Percentiles rank a stretch among this genome's conserved stretches.
Evolutionary conservation across 2,329 filamentous ascomycete species (phyloP).

Genomic region (Capronia epimyces): DNA sequence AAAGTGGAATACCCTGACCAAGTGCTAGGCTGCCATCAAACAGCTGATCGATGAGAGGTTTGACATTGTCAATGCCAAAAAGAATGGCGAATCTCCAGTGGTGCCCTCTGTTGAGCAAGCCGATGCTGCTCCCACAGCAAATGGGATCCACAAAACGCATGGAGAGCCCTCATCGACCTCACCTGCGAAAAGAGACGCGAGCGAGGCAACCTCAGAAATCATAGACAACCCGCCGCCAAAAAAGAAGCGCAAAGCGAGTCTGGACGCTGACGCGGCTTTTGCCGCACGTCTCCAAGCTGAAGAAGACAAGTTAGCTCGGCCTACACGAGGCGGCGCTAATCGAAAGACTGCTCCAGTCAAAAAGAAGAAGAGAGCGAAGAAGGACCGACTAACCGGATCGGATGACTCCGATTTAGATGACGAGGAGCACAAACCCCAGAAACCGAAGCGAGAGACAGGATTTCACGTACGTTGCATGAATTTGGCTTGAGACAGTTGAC

Average conservation of each 20-base stretch:
- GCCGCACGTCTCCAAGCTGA: slow-evolving; percentile 87
- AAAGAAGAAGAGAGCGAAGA: slow-evolving; percentile 54
- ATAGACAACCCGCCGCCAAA: slow-evolving; percentile 47
- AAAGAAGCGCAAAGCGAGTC: slow-evolving; percentile 57
- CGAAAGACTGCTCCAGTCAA: slow-evolving; percentile 56
- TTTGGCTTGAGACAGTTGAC: slow-evolving; percentile 2
- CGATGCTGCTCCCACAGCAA: slow-evolving; percentile 29
- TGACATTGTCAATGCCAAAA: slow-evolving; percentile 58
- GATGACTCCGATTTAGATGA: slow-evolving; percentile 74
- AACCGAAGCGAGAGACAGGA: slow-evolving; percentile 71
- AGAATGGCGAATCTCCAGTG: slow-evolving; percentile 38
- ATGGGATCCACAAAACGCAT: slow-evolving; percentile 33
- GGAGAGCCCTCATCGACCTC: slow-evolving; percentile 31
- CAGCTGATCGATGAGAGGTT: slow-evolving; percentile 67
- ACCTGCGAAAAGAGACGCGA: slow-evolving; percentile 40
- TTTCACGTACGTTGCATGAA: slow-evolving; percentile 62
- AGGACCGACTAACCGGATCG: slow-evolving; percentile 44
- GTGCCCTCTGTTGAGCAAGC: slow-evolving; percentile 29
- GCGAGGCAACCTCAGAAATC: slow-evolving; percentile 38
- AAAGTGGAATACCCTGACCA: too few relatives aligned
- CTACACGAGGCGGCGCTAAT: slow-evolving; percentile 67
- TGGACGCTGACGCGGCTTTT: slow-evolving; percentile 78
- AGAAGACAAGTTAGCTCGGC: slow-evolving; percentile 70
- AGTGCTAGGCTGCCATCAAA: slow-evolving; percentile 60
- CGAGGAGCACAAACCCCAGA: slow-evolving; percentile 57